Evolutionary conservation across 306 rosid genomes (phyloP).

Genomic region (Dalbergia cochinchinensis): DNA sequence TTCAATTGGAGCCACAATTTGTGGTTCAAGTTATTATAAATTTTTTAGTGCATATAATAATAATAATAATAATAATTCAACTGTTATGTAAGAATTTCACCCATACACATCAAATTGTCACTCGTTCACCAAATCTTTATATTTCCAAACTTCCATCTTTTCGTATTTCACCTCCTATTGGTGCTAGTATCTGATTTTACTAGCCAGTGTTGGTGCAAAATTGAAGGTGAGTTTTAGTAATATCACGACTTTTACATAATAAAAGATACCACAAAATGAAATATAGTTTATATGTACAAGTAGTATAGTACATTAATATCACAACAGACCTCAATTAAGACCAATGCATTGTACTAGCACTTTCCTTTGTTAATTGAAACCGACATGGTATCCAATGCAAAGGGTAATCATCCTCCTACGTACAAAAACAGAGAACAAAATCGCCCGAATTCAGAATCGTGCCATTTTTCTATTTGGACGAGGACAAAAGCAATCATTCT

Average conservation of each 20-base stretch:
- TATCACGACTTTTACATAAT: neutral
- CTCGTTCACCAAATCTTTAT: neutral
- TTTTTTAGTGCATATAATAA: neutral
- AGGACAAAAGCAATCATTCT: conserved; percentile 37
- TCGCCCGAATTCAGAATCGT: conserved; percentile 40
- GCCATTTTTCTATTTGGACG: conserved; percentile 23
- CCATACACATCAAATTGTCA: neutral
- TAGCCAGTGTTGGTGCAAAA: too few relatives aligned
- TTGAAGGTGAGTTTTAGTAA: too few relatives aligned
- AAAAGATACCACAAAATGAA: neutral
- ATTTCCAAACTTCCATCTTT: neutral
- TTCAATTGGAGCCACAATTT: neutral
- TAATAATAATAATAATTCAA: neutral
- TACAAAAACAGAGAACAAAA: conserved; percentile 41
- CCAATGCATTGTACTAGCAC: conserved; percentile 2
- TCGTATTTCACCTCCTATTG: neutral
- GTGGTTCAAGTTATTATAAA: neutral
- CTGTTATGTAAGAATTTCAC: neutral
- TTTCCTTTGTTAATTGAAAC: conserved; percentile 26
- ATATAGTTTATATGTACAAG: neutral
- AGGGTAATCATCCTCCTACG: conserved; percentile 30
- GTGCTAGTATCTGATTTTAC: neutral
- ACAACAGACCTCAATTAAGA: neutral
- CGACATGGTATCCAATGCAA: conserved; percentile 55
- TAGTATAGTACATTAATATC: neutral